Percentiles rank a stretch among this genome's conserved stretches.
Evolutionary conservation across 768 basidiomycete genomes (phyloP).

Genomic region (Agaricus bisporus): DNA sequence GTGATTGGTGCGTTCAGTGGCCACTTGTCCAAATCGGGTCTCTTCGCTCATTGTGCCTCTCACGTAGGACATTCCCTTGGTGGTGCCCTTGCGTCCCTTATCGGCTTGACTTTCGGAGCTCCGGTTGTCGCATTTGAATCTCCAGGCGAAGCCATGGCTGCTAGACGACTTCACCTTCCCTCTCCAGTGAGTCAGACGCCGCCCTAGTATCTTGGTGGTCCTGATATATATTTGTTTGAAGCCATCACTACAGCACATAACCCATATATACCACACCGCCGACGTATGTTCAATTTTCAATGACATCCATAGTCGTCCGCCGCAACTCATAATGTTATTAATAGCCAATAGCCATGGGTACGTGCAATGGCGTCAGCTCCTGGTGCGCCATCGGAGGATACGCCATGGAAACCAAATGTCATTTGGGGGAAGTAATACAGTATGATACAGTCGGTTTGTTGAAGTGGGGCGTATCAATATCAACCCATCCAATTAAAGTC

Average conservation of each 20-base stretch:
- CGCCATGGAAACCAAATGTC: slow-evolving; percentile 85
- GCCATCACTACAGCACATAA: slow-evolving; percentile 72
- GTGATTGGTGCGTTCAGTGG: slow-evolving; percentile 30
- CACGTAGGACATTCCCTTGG: slow-evolving; percentile 67
- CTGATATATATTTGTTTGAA: slow-evolving; percentile 18
- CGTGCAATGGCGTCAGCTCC: slow-evolving; percentile 65
- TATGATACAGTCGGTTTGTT: slow-evolving; percentile 84
- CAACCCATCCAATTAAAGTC: slow-evolving; percentile 65
- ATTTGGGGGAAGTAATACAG: slow-evolving; percentile 73
- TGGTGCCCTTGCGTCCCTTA: slow-evolving; percentile 75
- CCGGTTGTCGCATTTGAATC: slow-evolving; percentile 91
- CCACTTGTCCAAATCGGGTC: neutral
- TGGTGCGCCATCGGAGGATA: slow-evolving; percentile 58
- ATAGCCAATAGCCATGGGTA: slow-evolving; percentile 82
- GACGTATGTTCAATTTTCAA: slow-evolving; percentile 39
- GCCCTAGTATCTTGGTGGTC: neutral
- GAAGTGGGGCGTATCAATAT: slow-evolving; percentile 72
- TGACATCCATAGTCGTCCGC: neutral
- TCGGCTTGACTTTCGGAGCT: slow-evolving; percentile 87
- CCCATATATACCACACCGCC: slow-evolving; percentile 88
- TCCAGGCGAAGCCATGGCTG: slow-evolving; percentile 66
- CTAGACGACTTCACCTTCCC: slow-evolving; percentile 80
- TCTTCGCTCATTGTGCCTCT: neutral
- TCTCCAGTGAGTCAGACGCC: slow-evolving; percentile 51
- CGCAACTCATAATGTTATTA: neutral